phyloP scores from a whole-genome alignment of 1,139 yeast genomes.

The Pneumocystis sp. region DNA sequence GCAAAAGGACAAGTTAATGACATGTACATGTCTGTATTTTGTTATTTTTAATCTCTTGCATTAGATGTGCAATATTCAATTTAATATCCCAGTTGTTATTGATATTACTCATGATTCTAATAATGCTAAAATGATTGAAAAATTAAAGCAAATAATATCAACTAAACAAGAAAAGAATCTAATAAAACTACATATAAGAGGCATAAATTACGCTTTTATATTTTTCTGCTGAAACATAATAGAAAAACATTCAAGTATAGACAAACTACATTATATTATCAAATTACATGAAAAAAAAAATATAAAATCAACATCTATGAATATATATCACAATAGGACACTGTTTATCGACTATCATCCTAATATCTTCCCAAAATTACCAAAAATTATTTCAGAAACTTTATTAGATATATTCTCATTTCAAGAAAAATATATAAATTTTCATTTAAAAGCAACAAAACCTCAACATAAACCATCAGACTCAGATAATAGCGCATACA shows the following conservation, averaged over 20 bases:
- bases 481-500: background rate
- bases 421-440: conserved; percentile 1
- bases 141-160: conserved; percentile 2
- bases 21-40: conserved; percentile 44
- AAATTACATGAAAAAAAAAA: background rate
- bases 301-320: background rate
- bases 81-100: conserved; percentile 29
- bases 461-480: conserved; percentile 25
- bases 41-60: conserved; percentile 17
- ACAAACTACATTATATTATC: background rate
- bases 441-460: conserved; percentile 9
- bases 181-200: background rate
- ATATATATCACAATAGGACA: background rate
- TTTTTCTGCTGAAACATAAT: background rate
- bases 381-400: conserved; percentile 2
- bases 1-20: conserved; percentile 28
- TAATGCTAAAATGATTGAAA: conserved; percentile 15
- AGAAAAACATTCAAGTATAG: background rate
- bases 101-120: conserved; percentile 18
- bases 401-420: conserved; percentile 6
- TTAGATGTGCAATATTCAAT: conserved; percentile 15
- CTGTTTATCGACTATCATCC: background rate
- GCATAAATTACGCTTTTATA: background rate
- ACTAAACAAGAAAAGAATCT: background rate
- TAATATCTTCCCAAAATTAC: background rate